Percentiles rank a stretch among this genome's conserved stretches.
Evolutionary conservation across 192 early-diverging fungal species (phyloP).

Genomic region (Umbelopsis sp.): DNA sequence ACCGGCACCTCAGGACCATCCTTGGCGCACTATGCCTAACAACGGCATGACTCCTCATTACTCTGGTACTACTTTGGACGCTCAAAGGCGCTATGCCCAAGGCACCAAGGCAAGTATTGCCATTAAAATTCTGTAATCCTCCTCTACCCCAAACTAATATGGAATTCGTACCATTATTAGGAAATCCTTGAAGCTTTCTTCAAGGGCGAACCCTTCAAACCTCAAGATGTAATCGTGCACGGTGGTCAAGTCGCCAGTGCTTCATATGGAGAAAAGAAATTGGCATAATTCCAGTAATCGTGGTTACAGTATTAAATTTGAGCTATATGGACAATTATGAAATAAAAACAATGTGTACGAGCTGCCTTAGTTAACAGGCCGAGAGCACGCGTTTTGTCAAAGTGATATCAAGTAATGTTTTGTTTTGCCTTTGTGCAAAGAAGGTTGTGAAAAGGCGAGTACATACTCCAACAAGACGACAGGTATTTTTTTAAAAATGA

Average conservation of each 20-base stretch:
- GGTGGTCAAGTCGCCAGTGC: not conserved
- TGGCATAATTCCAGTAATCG: not conserved
- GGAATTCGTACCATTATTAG: not conserved
- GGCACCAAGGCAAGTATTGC: not conserved
- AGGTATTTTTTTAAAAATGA: no score
- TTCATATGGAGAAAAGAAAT: conserved; percentile 9
- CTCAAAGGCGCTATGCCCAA: conserved; percentile 10
- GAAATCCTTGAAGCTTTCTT: conserved; percentile 18
- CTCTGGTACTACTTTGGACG: conserved; percentile 22
- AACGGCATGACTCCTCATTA: conserved; percentile 23
- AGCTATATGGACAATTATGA: no score
- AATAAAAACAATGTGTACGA: no score
- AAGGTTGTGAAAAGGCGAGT: no score
- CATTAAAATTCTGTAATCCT: not conserved
- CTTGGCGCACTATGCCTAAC: conserved; percentile 14
- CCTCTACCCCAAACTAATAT: not conserved
- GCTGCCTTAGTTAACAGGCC: no score
- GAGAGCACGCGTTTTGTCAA: no score
- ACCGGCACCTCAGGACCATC: conserved; percentile 15
- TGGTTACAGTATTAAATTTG: no score
- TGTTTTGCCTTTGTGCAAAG: no score
- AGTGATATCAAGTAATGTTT: no score
- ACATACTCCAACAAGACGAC: no score
- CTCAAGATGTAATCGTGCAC: conserved; percentile 9
- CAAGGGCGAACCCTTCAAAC: not conserved